Percentiles rank a stretch among this genome's conserved stretches.
Evolutionary conservation across 306 rosid species (phyloP).

Genomic region (Alnus rubra): DNA sequence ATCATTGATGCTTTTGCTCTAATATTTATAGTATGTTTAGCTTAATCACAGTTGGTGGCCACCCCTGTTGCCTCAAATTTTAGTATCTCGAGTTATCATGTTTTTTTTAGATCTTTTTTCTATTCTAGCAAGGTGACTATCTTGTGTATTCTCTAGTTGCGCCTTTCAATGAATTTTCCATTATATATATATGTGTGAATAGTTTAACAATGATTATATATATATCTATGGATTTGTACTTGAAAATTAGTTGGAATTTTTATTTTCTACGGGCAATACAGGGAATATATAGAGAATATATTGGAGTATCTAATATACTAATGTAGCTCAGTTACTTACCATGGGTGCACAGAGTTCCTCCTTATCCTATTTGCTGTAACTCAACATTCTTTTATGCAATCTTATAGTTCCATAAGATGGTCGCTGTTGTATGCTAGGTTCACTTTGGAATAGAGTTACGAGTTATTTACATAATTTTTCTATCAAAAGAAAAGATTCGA

Average conservation of each 20-base stretch:
- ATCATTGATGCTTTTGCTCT: background rate
- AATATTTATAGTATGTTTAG: background rate
- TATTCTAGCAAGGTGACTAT: no score
- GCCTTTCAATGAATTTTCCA: no score
- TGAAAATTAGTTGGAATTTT: constrained; percentile 5
- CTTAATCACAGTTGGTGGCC: background rate
- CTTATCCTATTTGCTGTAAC: constrained; percentile 27
- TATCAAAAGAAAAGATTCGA: constrained; percentile 5
- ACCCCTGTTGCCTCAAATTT: background rate
- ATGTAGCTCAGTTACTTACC: constrained; percentile 91
- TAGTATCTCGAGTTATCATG: no score
- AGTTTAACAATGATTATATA: background rate
- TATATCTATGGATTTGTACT: background rate
- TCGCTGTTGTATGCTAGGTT: background rate
- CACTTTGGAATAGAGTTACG: background rate
- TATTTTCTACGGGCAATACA: constrained; percentile 64
- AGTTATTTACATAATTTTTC: background rate
- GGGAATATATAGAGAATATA: constrained; percentile 46
- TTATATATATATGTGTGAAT: background rate
- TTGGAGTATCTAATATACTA: constrained; percentile 57
- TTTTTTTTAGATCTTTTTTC: no score
- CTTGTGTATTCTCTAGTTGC: no score
- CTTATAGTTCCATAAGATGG: constrained; percentile 17
- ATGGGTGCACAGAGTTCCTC: constrained; percentile 53
- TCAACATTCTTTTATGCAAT: constrained; percentile 27